Evolutionary conservation across 2,329 filamentous ascomycete species (phyloP), one percentile per base, ranked within the genome.

Genomic region (Ophiostoma sp.): DNA sequence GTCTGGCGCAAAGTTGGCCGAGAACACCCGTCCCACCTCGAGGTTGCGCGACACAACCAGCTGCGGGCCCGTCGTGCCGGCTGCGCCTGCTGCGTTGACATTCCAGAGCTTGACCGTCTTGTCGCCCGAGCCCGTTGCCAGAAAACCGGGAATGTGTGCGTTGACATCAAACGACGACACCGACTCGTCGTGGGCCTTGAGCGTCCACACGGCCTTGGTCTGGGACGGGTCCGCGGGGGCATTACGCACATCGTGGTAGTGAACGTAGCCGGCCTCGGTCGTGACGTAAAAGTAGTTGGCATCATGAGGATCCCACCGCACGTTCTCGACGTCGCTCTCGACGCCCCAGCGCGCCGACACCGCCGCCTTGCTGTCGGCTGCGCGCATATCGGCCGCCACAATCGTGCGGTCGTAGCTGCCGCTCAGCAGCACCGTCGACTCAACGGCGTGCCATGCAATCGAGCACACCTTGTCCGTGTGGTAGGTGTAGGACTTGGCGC

Each of bases 381-480:
- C 91, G 72, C 95, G 87, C 94, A 99, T 97, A 77, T 99, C 95
- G 3, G 92, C 91, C n/a, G 92, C 93, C 8, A 97, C 92, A 9
- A 97, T 85, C 3, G 93, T 98, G 72, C 93, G 88, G 78, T 99
- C 95, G 80, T 98, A 99, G 76, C 92, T 96, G 70, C 95, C 95
- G 75, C 90, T 96, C 70, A 99, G 84, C 38, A 99, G 84, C 27
- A 96, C 87, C 0, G 95, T 97, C 2, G 93, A 88, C 78, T 97
- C 91, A 60, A 84, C 85, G 0, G 91, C 85, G 81, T 98, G 92
- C 95, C 96, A 99, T 72, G 94, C 90, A 68, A 99, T 81, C 36
- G 94, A 92, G 84, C 93, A 99, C 73, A 98, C 93, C 81, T 99
- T 99, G 83, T 97, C 95, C 47, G 92, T 96, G 81, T 99, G 95